Percentiles rank a stretch among this genome's conserved stretches.
Evolutionary conservation across 352 stramenopile genomes (phyloP).

Genomic region (Pythium aphanidermatum): DNA sequence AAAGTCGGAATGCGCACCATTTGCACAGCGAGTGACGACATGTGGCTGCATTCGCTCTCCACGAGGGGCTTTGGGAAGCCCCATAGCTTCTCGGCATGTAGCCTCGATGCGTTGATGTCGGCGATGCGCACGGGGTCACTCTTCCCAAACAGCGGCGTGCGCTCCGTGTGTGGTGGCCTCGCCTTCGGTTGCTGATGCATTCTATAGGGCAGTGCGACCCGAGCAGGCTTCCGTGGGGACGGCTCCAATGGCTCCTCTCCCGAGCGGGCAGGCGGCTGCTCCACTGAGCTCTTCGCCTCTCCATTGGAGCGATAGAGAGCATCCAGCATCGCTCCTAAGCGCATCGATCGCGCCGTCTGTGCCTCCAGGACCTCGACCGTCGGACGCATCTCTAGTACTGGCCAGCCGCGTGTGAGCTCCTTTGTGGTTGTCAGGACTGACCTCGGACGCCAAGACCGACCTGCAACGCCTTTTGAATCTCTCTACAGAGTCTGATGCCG

Average conservation of each 20-base stretch:
- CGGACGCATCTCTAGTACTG: slow-evolving; percentile 33
- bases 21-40: slow-evolving; percentile 27
- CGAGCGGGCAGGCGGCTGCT: no score
- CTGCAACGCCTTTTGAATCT: no score
- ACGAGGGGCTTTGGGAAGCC: slow-evolving; percentile 23
- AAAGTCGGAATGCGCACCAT: slow-evolving; percentile 29
- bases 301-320: slow-evolving; percentile 1
- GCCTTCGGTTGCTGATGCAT: not conserved
- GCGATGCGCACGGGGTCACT: slow-evolving; percentile 13
- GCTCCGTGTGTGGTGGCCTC: slow-evolving; percentile 5
- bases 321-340: slow-evolving; percentile 19
- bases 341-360: slow-evolving; percentile 14
- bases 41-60: slow-evolving; percentile 19
- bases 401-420: no score
- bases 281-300: not conserved
- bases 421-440: no score
- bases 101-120: slow-evolving; percentile 13
- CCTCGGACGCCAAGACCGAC: no score
- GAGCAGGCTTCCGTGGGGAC: no score
- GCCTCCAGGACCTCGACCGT: slow-evolving; percentile 31
- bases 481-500: no score
- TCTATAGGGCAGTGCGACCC: no score
- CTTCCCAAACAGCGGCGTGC: slow-evolving; percentile 11
- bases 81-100: slow-evolving; percentile 11
- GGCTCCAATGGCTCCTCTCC: no score